Base-by-base conservation (phyloP, 345 rosid species). In the Lepidium sativum region DNA sequence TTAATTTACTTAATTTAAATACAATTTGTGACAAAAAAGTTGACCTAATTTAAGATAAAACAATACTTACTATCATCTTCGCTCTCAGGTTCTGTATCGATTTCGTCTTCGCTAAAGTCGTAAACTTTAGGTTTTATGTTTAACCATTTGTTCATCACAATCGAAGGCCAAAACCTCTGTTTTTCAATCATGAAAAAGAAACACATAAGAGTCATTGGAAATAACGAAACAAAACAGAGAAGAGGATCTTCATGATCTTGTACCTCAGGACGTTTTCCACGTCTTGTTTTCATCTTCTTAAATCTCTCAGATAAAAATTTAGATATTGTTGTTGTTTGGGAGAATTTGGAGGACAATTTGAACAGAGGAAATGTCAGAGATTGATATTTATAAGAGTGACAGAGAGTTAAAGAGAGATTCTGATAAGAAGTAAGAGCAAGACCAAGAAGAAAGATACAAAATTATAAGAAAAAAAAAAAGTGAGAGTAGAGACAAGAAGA, bases 61-160 rank as follows among this genome's bases (percentile, higher is more conserved):
- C 20, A 58, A 49, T 21, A 52, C 54, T 27, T 75, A 95, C 97
- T 86, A 27, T 91, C 97, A 57, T 95, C 97, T 75, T 95, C 97
- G 60, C 97, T 91, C 72, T 95, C 99, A 1, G 79, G 82, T 54
- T 90, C 96, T 1, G 99, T 88, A 58, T 88, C 95, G 8, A 70
- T 77, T 79, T 95, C 99, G 42, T 95, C 99, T 72, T 88, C 99
- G 27, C 99, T 95, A 74, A 95, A 95, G 65, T 95, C 99, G 54
- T 73, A 63, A 15, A 68, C 80, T 80, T 81, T 80, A 0, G 97
- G 99, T 77, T 83, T 83, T 69, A 88, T 88, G 68, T 95, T 95
- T 17, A 95, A 38, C 99, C 99, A 95, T 73, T 91, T 95, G 82
- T 91, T 95, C 96, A 95, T 84, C 63, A 95, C 88, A 78, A 85